Percentiles rank a stretch among this genome's conserved stretches.
Conservation (phyloP, 2,329 filamentous ascomycete species). For the Paecilomyces fulvus region DNA sequence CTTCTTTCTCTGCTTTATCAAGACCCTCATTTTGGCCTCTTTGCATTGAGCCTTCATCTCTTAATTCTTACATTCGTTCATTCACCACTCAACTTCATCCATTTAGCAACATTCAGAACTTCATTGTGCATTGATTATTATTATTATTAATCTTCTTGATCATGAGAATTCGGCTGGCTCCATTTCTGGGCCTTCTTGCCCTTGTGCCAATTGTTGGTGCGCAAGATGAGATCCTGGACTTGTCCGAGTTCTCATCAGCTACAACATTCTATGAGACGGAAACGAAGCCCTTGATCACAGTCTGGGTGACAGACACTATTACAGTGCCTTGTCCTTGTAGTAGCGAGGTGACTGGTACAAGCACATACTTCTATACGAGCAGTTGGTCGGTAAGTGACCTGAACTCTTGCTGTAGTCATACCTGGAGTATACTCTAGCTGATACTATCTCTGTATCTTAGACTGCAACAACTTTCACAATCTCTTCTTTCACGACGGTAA, state of each 20-base stretch:
- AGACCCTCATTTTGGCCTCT: background rate
- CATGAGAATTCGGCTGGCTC: background rate
- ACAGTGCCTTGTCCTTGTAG: background rate
- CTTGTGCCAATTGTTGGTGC: background rate
- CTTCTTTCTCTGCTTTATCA: background rate
- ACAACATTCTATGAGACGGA: background rate
- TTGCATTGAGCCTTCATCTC: background rate
- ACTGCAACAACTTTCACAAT: background rate
- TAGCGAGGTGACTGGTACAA: background rate
- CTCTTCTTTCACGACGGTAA: background rate
- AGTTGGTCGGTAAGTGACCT: background rate
- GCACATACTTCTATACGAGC: background rate
- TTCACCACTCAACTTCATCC: background rate
- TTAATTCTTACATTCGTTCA: background rate
- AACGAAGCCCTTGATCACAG: background rate
- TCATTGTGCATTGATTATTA: no score
- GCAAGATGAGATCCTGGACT: background rate
- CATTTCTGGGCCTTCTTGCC: background rate
- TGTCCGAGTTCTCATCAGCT: background rate
- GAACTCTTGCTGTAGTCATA: background rate
- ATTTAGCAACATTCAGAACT: background rate
- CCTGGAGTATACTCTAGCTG: background rate
- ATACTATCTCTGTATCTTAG: background rate
- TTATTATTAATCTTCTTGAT: background rate
- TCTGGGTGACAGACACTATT: constrained; percentile 1